These are phyloP conservation scores for Podila epigama DNA, from an alignment of 192 early-diverging fungal genomes.

Conservation along the genomic window DNA sequence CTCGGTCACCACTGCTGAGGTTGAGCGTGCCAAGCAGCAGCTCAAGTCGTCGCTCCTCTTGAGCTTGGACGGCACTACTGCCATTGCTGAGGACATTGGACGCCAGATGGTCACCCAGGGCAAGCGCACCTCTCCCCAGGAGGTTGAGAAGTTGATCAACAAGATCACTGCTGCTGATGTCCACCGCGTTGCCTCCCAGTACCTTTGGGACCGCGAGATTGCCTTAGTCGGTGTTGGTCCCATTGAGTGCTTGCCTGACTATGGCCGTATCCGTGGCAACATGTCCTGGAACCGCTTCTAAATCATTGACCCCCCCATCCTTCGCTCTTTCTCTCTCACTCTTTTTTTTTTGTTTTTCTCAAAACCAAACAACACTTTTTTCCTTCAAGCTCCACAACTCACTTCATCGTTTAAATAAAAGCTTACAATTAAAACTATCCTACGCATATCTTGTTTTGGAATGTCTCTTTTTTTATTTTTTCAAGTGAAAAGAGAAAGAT, in stretches of 20 bases:
- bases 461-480: too few relatives aligned
- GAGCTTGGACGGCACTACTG: slow-evolving; percentile 91
- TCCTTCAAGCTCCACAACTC: not conserved
- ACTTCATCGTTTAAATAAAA: not conserved
- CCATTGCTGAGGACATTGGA: slow-evolving; percentile 97
- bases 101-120: slow-evolving; percentile 94
- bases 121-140: slow-evolving; percentile 87
- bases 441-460: not conserved
- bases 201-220: slow-evolving; percentile 90
- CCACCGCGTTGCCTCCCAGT: slow-evolving; percentile 84
- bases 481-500: too few relatives aligned
- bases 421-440: not conserved
- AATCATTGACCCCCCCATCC: slow-evolving; percentile 1
- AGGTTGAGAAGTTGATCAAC: slow-evolving; percentile 88
- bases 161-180: slow-evolving; percentile 87
- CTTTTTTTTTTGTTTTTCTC: not conserved
- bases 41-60: slow-evolving; percentile 94
- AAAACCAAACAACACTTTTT: not conserved
- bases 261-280: slow-evolving; percentile 83
- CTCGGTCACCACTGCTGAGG: slow-evolving; percentile 86
- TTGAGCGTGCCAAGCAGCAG: slow-evolving; percentile 98
- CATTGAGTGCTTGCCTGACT: slow-evolving; percentile 90
- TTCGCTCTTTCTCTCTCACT: not conserved
- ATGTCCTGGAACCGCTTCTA: slow-evolving; percentile 84
- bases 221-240: slow-evolving; percentile 85